Conservation (phyloP, 768 basidiomycete genomes). For the Artomyces pyxidatus region DNA sequence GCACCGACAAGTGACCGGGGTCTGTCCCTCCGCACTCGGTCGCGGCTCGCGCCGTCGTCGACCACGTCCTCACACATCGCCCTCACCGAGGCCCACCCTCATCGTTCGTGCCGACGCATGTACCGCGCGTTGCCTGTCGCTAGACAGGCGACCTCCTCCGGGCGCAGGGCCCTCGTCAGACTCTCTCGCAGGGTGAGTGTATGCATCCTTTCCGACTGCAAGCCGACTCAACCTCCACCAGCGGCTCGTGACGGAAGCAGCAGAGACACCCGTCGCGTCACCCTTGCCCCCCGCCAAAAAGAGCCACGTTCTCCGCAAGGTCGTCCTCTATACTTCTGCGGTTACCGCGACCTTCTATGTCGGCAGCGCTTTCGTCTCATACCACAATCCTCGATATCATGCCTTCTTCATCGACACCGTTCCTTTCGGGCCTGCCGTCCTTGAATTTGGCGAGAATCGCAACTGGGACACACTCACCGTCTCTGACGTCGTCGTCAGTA, state of each 20-base stretch:
- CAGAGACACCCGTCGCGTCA: constrained; percentile 15
- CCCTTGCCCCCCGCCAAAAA: constrained; percentile 39
- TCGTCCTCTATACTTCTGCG: constrained; percentile 62
- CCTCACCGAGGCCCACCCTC: too few relatives aligned
- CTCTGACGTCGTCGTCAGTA: constrained; percentile 45
- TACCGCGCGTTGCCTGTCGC: constrained; percentile 50
- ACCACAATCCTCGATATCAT: constrained; percentile 71
- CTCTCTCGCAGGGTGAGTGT: constrained; percentile 51
- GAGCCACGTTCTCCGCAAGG: constrained; percentile 43
- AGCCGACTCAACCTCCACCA: constrained; percentile 19
- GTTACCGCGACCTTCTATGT: constrained; percentile 74
- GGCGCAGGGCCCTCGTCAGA: constrained; percentile 39
- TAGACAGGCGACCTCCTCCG: constrained; percentile 37
- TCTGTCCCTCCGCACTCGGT: too few relatives aligned
- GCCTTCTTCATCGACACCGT: constrained; percentile 79
- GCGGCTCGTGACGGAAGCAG: constrained; percentile 54
- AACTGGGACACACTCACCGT: constrained; percentile 74
- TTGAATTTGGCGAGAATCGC: constrained; percentile 74
- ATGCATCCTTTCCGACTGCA: constrained; percentile 3
- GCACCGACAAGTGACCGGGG: too few relatives aligned
- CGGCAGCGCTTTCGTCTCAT: constrained; percentile 70
- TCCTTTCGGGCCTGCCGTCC: constrained; percentile 67
- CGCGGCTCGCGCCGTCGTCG: too few relatives aligned
- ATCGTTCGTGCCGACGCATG: constrained; percentile 30
- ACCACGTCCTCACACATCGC: too few relatives aligned